Base-by-base conservation (phyloP, 192 early-diverging fungal genomes). In the Coemansia furcata region DNA sequence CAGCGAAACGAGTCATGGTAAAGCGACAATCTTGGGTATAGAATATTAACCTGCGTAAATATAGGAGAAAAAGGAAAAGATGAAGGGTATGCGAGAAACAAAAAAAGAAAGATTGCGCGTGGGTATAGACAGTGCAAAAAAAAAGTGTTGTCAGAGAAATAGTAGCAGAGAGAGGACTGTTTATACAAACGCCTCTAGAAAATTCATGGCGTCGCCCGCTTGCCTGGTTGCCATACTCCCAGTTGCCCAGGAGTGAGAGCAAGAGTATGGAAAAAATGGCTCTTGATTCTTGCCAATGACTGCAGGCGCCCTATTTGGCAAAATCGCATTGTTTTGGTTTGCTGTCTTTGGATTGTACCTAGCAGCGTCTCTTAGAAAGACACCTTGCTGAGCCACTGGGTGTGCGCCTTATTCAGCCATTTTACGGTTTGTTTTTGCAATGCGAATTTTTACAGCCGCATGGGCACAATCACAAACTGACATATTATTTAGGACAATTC, bases 1-100 rank as follows among this genome's bases (percentile, higher is more conserved):
- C 65, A 37, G 67, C 61, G 62, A 75, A 32, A 23, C 73, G 73
- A 63, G 70, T 44, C 78, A 81, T 81, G n/a, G 35, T 54, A 14
- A 60, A 59, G 49, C 35, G 57, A 37, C 17, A 33, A 69, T 29
- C 21, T 26, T 60, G 37, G 19, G 52, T 35, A 46, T 26, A 47
- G 29, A 23, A 36, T 29, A 66, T 54, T 15, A 30, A 30, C 29
- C 26, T 30, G 50, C 50, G 30, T 60, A 38, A 36, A 21, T 6
- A 19, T 38, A 38, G 37, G 11, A 32, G 33, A 14, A 32, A 55
- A 55, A 32, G 17, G 47, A 37, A 17, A 59, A 19, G 6, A 19
- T 8, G 36, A 36, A 17, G 30, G 15, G 33, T 50, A 33, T 33
- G 58, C 54, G 54, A 57, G 30, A 57, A 12, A 32, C 1, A 30